A percentile compares a stretch with the other conserved stretches of the same genome.
Evolutionary conservation across 805 yeast species (phyloP).

Genomic region (Komagataella kurtzmanii): DNA sequence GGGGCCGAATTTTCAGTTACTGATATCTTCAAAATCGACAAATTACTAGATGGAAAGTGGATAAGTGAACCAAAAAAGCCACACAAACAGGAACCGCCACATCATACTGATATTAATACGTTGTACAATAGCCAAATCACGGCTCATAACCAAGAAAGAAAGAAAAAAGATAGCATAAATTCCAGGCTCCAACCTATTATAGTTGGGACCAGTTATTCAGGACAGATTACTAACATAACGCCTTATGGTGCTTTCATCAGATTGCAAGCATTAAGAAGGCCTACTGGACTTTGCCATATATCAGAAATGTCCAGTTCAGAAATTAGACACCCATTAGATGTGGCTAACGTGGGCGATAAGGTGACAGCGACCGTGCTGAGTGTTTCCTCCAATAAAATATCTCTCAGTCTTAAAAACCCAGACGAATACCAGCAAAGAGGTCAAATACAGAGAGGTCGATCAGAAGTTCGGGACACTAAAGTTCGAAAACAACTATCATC

Average conservation of each 20-base stretch:
- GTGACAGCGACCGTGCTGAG: slow-evolving; percentile 51
- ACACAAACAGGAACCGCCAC: neutral
- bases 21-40: neutral
- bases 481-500: slow-evolving; percentile 45
- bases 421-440: slow-evolving; percentile 21
- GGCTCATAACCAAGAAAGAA: neutral
- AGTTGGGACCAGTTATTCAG: slow-evolving; percentile 40
- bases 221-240: slow-evolving; percentile 44
- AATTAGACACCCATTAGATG: slow-evolving; percentile 44
- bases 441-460: slow-evolving; percentile 1
- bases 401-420: slow-evolving; percentile 56
- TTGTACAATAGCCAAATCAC: neutral
- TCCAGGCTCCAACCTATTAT: slow-evolving; percentile 1
- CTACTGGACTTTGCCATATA: slow-evolving; percentile 64
- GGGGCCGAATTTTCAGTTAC: slow-evolving; percentile 6
- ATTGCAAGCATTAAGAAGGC: slow-evolving; percentile 24
- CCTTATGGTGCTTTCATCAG: slow-evolving; percentile 72
- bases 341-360: slow-evolving; percentile 38
- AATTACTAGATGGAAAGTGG: neutral
- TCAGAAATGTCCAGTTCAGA: slow-evolving; percentile 48
- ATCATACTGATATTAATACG: too few relatives aligned
- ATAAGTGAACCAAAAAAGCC: neutral
- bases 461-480: slow-evolving; percentile 4
- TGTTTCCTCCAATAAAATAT: slow-evolving; percentile 31
- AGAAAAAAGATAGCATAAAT: neutral